Evolutionary conservation across 768 basidiomycete species (phyloP).

Genomic region (Phylloporus sp.): DNA sequence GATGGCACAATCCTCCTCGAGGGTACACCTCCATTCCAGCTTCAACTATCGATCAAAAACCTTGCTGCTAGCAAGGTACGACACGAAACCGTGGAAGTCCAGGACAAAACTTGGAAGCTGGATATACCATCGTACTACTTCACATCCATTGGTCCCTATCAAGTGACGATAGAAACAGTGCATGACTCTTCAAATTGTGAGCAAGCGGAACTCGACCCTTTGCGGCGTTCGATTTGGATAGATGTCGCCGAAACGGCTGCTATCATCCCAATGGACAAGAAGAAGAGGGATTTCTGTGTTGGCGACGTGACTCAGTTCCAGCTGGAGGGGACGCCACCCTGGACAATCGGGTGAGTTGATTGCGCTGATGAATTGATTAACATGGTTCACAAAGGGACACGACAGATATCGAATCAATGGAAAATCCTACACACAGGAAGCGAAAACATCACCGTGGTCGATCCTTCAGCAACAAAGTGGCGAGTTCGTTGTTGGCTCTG

Average conservation of each 20-base stretch:
- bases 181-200: constrained; percentile 81
- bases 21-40: constrained; percentile 82
- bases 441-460: constrained; percentile 81
- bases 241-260: constrained; percentile 97
- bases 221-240: constrained; percentile 65
- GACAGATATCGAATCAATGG: constrained; percentile 78
- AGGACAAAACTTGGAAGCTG: constrained; percentile 61
- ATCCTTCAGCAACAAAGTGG: constrained; percentile 78
- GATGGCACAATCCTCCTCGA: constrained; percentile 64
- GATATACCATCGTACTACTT: constrained; percentile 70
- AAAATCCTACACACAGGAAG: constrained; percentile 67
- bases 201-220: constrained; percentile 61
- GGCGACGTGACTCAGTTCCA: constrained; percentile 90
- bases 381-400: constrained; percentile 2
- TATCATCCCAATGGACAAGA: constrained; percentile 78
- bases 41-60: constrained; percentile 73
- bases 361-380: not conserved
- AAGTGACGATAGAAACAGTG: constrained; percentile 73
- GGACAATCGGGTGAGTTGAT: constrained; percentile 71
- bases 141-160: constrained; percentile 75
- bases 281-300: constrained; percentile 77
- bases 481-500: constrained; percentile 78
- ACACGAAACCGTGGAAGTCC: constrained; percentile 50
- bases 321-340: constrained; percentile 90
- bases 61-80: constrained; percentile 67